A percentile compares a stretch with the other conserved stretches of the same genome.
These are phyloP conservation scores for Chrysochromulina parva DNA, from an alignment of 78 protist species.

Conservation along the genomic window DNA sequence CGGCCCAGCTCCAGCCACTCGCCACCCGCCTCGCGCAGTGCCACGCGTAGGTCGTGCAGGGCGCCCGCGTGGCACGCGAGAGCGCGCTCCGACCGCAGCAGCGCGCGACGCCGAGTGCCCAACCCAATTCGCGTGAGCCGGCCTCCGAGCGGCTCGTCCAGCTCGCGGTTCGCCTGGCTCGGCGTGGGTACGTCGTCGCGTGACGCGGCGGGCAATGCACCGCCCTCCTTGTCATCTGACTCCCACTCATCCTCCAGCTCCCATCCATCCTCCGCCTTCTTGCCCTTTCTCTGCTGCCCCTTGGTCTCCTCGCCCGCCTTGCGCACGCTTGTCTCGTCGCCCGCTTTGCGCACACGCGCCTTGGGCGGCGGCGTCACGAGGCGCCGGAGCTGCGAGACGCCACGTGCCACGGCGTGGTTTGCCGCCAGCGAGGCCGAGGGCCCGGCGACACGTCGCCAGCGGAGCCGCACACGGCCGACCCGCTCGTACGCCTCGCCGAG, in stretches of 20 bases:
- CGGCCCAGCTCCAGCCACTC: conserved; percentile 13
- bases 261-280: too few species aligned
- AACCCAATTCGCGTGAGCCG: neutral
- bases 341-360: neutral
- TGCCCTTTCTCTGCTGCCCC: too few species aligned
- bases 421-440: neutral
- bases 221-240: too few species aligned
- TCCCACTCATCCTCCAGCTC: too few species aligned
- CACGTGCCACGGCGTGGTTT: neutral
- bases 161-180: too few species aligned
- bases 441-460: neutral
- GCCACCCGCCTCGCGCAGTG: neutral
- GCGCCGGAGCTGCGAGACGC: neutral
- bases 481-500: neutral
- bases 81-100: conserved; percentile 3
- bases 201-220: too few species aligned
- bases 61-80: neutral
- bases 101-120: conserved; percentile 23
- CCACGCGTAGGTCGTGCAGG: conserved; percentile 15
- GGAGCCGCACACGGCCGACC: neutral
- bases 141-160: neutral
- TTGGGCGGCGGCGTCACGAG: neutral
- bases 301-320: too few species aligned
- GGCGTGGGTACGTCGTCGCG: too few species aligned
- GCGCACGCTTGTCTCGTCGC: too few species aligned